A percentile compares a stretch with the other conserved stretches of the same genome.
phyloP scores from a whole-genome alignment of 2,329 filamentous ascomycete species.

The Ophiostoma quercus region DNA sequence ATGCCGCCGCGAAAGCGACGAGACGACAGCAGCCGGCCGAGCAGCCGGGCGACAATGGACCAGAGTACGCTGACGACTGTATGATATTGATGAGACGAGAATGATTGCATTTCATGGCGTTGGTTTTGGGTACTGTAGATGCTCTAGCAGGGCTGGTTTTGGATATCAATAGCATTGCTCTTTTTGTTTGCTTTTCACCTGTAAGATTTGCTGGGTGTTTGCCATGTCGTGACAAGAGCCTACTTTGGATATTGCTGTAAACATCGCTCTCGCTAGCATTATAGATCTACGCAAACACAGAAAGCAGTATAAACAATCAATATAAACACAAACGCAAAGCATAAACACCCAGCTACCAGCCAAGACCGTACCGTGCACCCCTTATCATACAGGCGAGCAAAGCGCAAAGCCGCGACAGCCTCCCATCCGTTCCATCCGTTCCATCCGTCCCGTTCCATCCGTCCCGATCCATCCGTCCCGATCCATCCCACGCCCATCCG shows the following conservation, averaged over 20 bases:
- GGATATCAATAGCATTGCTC: too few species aligned
- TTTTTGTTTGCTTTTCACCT: too few species aligned
- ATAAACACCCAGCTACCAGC: neutral
- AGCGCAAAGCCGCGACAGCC: neutral
- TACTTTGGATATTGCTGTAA: neutral
- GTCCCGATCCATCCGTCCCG: neutral
- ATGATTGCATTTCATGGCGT: neutral
- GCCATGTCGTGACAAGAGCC: too few species aligned
- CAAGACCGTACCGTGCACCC: neutral
- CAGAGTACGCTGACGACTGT: neutral
- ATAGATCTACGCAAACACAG: neutral
- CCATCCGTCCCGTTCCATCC: neutral
- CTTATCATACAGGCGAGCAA: neutral
- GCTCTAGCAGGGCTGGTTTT: too few species aligned
- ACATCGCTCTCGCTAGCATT: neutral
- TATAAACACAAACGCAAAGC: neutral
- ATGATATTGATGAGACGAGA: neutral
- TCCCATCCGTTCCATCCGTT: neutral
- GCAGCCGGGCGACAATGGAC: neutral
- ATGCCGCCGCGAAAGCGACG: constrained; percentile 34
- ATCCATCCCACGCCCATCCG: neutral
- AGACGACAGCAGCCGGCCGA: constrained; percentile 6
- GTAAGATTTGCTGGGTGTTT: too few species aligned
- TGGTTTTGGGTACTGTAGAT: neutral
- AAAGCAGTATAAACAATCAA: neutral